Percentiles rank a stretch among this genome's conserved stretches.
Evolutionary conservation across 2,329 filamentous ascomycete genomes (phyloP).

Genomic region (Orbilia quercus): DNA sequence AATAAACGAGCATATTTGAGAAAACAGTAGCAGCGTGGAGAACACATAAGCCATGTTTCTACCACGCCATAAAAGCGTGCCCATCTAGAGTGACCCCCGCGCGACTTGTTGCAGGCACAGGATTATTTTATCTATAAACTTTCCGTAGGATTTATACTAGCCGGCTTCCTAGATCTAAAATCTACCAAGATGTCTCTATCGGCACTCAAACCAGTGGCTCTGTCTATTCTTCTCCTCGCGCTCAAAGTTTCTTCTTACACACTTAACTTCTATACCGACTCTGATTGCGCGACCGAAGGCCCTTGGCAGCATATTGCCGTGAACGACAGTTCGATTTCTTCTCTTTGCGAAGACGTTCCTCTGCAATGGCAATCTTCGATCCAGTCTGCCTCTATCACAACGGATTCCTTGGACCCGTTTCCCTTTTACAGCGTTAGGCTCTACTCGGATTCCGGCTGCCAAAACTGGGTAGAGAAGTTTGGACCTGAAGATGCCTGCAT

Average conservation of each 20-base stretch:
- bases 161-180: neutral
- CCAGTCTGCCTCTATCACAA: slow-evolving; percentile 2
- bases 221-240: neutral
- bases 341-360: slow-evolving; percentile 18
- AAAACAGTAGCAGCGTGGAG: neutral
- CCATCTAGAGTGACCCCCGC: neutral
- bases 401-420: slow-evolving; percentile 3
- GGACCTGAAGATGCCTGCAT: neutral
- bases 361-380: neutral
- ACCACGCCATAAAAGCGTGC: slow-evolving; percentile 8
- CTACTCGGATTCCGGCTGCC: slow-evolving; percentile 15
- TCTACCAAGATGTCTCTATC: neutral
- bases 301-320: slow-evolving; percentile 9
- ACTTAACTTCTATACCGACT: slow-evolving; percentile 6
- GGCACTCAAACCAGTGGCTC: neutral
- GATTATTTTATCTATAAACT: neutral
- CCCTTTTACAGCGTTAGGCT: slow-evolving; percentile 8
- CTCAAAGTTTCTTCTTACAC: slow-evolving; percentile 13
- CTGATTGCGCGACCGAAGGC: neutral
- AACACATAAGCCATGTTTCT: neutral
- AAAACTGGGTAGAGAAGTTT: neutral
- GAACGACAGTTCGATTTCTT: slow-evolving; percentile 14
- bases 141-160: too few species aligned
- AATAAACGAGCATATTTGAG: neutral
- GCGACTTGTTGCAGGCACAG: neutral